Conservation (phyloP, 2,329 filamentous ascomycete species). For the Talaromyces sp. region DNA sequence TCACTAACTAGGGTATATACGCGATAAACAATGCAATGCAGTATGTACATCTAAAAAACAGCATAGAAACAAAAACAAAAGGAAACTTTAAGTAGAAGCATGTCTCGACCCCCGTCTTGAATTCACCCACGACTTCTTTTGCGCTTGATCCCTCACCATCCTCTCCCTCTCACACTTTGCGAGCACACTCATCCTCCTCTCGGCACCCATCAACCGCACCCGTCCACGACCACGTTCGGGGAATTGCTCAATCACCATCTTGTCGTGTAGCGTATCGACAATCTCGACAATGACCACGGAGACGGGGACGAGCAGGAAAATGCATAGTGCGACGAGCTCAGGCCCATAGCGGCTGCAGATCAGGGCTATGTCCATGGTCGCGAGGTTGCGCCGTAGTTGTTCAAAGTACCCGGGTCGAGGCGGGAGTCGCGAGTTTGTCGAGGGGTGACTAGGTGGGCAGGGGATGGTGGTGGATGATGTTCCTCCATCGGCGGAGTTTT, state of each 20-base stretch:
- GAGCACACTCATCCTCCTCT: conserved; percentile 24
- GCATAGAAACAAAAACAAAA: not conserved
- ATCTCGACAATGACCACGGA: conserved; percentile 25
- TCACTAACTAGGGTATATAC: conserved; percentile 13
- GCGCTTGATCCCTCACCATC: conserved; percentile 18
- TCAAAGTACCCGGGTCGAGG: not conserved
- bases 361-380: conserved; percentile 12
- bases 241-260: conserved; percentile 23
- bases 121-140: conserved; percentile 12
- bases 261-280: conserved; percentile 20
- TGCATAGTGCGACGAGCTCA: conserved; percentile 24
- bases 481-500: not conserved
- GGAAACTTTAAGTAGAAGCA: not conserved
- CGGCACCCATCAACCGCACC: conserved; percentile 23
- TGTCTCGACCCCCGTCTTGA: conserved; percentile 11
- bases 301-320: conserved; percentile 27
- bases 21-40: not conserved
- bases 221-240: conserved; percentile 25
- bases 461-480: not conserved
- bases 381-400: not conserved
- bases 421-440: not conserved
- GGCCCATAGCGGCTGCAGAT: conserved; percentile 22
- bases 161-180: conserved; percentile 25
- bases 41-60: not conserved
- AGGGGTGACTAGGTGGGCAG: not conserved